These are phyloP conservation scores for Lentinula sp. DNA, from an alignment of 768 basidiomycete species.

Conservation along the genomic window DNA sequence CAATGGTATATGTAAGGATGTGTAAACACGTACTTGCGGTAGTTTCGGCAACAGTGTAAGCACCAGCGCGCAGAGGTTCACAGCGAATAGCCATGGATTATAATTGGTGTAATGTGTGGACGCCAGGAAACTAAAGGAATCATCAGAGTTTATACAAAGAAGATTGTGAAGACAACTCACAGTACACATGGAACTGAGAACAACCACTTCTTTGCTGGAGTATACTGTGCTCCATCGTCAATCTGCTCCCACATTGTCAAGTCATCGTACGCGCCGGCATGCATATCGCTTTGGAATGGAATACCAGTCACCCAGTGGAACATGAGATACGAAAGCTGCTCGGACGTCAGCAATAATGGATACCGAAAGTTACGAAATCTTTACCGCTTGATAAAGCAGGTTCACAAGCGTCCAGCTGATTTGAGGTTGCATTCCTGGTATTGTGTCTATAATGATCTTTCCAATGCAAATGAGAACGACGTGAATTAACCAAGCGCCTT, in stretches of 20 bases:
- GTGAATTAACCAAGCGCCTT: conserved; percentile 98
- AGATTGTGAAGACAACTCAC: conserved; percentile 39
- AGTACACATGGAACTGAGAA: conserved; percentile 82
- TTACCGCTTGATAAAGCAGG: conserved; percentile 81
- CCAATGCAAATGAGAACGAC: conserved; percentile 85
- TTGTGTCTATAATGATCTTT: conserved; percentile 89
- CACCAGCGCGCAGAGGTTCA: conserved; percentile 78
- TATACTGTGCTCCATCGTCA: conserved; percentile 97
- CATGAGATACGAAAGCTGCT: conserved; percentile 92
- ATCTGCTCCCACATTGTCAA: conserved; percentile 99
- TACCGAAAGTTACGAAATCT: conserved; percentile 20
- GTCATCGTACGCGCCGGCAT: conserved; percentile 94
- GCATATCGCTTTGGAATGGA: conserved; percentile 83
- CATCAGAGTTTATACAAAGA: conserved; percentile 9
- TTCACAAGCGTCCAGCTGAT: conserved; percentile 95
- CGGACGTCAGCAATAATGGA: background rate
- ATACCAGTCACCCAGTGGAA: conserved; percentile 98
- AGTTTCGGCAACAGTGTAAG: conserved; percentile 91
- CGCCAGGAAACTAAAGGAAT: conserved; percentile 70
- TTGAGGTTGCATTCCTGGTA: conserved; percentile 92
- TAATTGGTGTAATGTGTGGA: conserved; percentile 99
- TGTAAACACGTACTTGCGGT: conserved; percentile 62
- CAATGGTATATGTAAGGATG: background rate
- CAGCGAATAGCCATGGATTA: conserved; percentile 86
- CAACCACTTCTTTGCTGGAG: conserved; percentile 97